Percentiles rank a stretch among this genome's conserved stretches.
These are phyloP conservation scores for Lupinus albus DNA, from an alignment of 306 rosid genomes.

Conservation along the genomic window DNA sequence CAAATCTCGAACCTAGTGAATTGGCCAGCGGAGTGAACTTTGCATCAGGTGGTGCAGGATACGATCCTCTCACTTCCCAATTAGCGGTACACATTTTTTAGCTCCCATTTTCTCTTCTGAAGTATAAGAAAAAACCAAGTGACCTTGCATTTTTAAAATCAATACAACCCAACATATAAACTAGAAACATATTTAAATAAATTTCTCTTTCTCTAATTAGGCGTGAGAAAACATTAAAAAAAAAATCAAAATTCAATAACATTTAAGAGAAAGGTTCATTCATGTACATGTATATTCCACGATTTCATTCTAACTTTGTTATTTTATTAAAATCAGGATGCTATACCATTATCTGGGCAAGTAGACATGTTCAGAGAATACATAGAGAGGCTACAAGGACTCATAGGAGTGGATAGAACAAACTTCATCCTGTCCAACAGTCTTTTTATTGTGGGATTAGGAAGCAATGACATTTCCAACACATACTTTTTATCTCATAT, in stretches of 20 bases:
- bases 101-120: neutral
- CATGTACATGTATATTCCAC: too few species aligned
- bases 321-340: slow-evolving; percentile 39
- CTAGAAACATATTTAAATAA: too few species aligned
- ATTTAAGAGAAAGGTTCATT: neutral
- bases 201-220: too few species aligned
- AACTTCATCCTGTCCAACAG: slow-evolving; percentile 57
- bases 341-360: slow-evolving; percentile 45
- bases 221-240: neutral
- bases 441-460: slow-evolving; percentile 54
- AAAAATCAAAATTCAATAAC: neutral
- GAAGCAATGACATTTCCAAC: slow-evolving; percentile 77
- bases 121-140: too few species aligned
- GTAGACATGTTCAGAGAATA: slow-evolving; percentile 59
- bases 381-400: slow-evolving; percentile 44
- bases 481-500: slow-evolving; percentile 50
- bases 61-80: slow-evolving; percentile 61
- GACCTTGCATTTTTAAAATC: too few species aligned
- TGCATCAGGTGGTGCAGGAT: slow-evolving; percentile 81
- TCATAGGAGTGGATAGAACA: slow-evolving; percentile 52
- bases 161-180: too few species aligned
- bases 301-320: neutral
- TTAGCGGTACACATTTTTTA: slow-evolving; percentile 44
- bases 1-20: slow-evolving; percentile 48
- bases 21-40: slow-evolving; percentile 63